Evolutionary conservation across 2,329 filamentous ascomycete genomes (phyloP), one percentile per base, ranked within the genome.

Genomic region (Clonostachys solani): DNA sequence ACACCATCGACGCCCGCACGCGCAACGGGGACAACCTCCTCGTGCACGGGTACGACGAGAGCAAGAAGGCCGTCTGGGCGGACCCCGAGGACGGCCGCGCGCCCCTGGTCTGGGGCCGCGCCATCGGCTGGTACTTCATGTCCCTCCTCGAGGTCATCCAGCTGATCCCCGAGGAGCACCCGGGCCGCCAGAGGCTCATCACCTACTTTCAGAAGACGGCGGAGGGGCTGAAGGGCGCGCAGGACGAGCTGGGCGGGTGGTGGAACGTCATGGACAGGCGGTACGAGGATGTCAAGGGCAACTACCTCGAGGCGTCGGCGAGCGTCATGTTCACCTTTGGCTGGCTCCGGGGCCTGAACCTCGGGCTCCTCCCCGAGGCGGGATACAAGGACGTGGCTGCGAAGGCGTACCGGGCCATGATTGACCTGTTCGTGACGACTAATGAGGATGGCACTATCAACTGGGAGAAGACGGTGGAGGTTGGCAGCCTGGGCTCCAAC

Each of bases 231-330:
- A 65, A 66, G 42, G 54, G 56, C 3, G 64, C 66, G 2, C 70
- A 68, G 13, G 73, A 78, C 46, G 50, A 45, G 3, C 51, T 49
- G 3, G 76, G 76, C 0, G 75, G 72, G n/a, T 82, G 78, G 77
- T 81, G 75, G 75, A 60, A 80, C 41, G 67, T 81, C 33, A 78
- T 82, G 73, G 71, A 70, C 47, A 66, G 71, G 37, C 67, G 68
- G 3, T 73, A 74, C 40, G 67, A 71, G 0, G 68, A 64, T 1
- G 52, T 60, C 33, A 47, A 67, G 35, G 77, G 75, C 1, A 83
- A 84, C 56, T 83, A 77, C 54, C 76, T 83, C 43, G 77, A 83
- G 59, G 75, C 72, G 18, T 78, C 77, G 38, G 79, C 70, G 1
- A 74, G 75, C 2, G 75, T 76, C 3, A 79, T 83, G 74, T 81